Conservation (phyloP, 1,284 basidiomycete genomes). For the Boletus sp. region DNA sequence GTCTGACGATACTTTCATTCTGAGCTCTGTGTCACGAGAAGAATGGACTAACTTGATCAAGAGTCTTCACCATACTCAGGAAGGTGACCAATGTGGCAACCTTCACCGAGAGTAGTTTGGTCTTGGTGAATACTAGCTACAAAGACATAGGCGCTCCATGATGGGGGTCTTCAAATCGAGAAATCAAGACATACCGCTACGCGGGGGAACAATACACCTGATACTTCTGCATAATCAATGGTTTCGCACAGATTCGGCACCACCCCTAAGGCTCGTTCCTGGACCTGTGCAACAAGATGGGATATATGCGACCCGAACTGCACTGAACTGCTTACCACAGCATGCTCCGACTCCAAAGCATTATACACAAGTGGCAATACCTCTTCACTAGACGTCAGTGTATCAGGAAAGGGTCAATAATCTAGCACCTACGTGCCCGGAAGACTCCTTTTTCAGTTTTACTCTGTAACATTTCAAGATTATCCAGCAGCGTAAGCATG, state of each 20-base stretch:
- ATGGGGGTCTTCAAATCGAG: conserved; percentile 1
- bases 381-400: conserved; percentile 45
- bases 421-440: conserved; percentile 70
- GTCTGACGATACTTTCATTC: conserved; percentile 36
- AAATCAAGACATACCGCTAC: conserved; percentile 65
- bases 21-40: conserved; percentile 1
- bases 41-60: conserved; percentile 70
- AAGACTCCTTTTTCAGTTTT: conserved; percentile 90
- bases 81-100: conserved; percentile 88
- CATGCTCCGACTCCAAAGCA: conserved; percentile 90
- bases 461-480: conserved; percentile 80
- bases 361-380: conserved; percentile 95
- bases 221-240: conserved; percentile 90
- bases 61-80: conserved; percentile 85
- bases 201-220: conserved; percentile 80
- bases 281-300: conserved; percentile 51
- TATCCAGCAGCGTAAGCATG: conserved; percentile 89
- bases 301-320: background rate
- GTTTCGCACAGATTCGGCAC: conserved; percentile 89
- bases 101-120: conserved; percentile 82
- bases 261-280: conserved; percentile 84
- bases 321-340: conserved; percentile 46
- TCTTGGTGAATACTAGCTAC: conserved; percentile 86
- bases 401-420: background rate
- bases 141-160: conserved; percentile 13